Evolutionary conservation across 225 moss, liverwort and hornwort species (phyloP), one percentile per base, ranked within the genome.

Genomic region (Takakia lepidozioides): DNA sequence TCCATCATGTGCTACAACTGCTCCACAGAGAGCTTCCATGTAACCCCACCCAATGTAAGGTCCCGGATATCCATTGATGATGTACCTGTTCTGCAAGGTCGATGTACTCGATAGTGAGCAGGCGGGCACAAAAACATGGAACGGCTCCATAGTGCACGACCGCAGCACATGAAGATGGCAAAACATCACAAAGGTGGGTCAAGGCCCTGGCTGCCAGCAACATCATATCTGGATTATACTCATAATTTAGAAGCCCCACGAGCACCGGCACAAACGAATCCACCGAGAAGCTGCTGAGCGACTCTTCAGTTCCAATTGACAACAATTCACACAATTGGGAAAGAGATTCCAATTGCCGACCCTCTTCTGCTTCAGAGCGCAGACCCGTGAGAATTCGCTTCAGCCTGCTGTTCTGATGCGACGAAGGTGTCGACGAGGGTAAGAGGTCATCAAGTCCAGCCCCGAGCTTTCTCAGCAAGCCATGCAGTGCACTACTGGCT

Each of bases 101-200:
- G 46, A 98, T 98, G 56, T 98, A 98, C 64, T 98, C 95, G 62
- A 98, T 98, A 34, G 95, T 91, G 43, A 98, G 87, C 42, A 98
- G 49, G 22, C 95, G 75, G 3, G 95, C 91, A 65, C 95, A 98
- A 69, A 98, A 98, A 46, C 90, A 87, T 45, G 85, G 95, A 59
- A 98, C 95, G 42, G 95, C 95, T 55, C 95, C 91, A 53, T 91
- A 98, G 55, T 98, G 91, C 61, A 98, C 95, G 62, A 98, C 95
- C 57, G 95, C 90, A 45, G 87, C 90, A 78, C 95, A 98, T 52
- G 95, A 98, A 59, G 95, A 91, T 60, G 95, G 95, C 57, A 98
- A 75, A 73, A 98, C 95, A 63, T 98, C 95, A 71, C 95, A 98
- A 59, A 98, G 60, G 78, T 98, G 95, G 46, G 90, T 98, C 87